phyloP scores from a whole-genome alignment of 2,329 filamentous ascomycete species.

The Fusarium sp. region DNA sequence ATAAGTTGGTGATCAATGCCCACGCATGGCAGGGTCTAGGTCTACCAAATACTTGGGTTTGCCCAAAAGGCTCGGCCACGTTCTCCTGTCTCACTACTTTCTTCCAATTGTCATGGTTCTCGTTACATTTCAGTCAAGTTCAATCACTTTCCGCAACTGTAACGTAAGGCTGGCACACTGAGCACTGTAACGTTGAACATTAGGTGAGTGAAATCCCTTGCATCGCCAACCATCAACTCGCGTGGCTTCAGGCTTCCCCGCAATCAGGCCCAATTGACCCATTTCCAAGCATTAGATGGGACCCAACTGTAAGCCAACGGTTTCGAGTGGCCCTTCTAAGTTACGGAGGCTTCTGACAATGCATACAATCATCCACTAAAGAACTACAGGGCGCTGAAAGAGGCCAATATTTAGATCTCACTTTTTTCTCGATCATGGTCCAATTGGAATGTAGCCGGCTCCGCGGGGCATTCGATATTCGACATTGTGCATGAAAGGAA shows the following conservation, averaged over 20 bases:
- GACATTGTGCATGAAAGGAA: slow-evolving; percentile 30
- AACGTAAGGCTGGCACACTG: background rate
- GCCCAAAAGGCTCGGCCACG: background rate
- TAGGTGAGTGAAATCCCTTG: slow-evolving; percentile 4
- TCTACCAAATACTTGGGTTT: background rate
- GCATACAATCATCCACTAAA: background rate
- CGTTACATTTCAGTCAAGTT: slow-evolving; percentile 13
- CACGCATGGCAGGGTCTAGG: background rate
- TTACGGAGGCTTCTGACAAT: background rate
- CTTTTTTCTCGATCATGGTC: slow-evolving; percentile 12
- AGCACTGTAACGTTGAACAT: slow-evolving; percentile 1
- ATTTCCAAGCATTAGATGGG: background rate
- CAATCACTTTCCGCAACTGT: background rate
- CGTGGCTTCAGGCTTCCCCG: slow-evolving; percentile 24
- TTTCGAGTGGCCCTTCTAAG: background rate
- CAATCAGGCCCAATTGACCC: background rate
- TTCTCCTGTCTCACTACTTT: background rate
- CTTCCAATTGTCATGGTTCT: background rate
- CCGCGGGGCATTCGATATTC: slow-evolving; percentile 30
- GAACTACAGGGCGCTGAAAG: background rate
- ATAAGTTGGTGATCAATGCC: slow-evolving; percentile 5
- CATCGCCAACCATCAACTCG: slow-evolving; percentile 18
- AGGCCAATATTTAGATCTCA: slow-evolving; percentile 15
- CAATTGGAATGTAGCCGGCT: slow-evolving; percentile 34
- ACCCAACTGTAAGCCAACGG: background rate